Evolutionary conservation across 441 rosid species (phyloP).

Genomic region (Pelargonium citronellum): DNA sequence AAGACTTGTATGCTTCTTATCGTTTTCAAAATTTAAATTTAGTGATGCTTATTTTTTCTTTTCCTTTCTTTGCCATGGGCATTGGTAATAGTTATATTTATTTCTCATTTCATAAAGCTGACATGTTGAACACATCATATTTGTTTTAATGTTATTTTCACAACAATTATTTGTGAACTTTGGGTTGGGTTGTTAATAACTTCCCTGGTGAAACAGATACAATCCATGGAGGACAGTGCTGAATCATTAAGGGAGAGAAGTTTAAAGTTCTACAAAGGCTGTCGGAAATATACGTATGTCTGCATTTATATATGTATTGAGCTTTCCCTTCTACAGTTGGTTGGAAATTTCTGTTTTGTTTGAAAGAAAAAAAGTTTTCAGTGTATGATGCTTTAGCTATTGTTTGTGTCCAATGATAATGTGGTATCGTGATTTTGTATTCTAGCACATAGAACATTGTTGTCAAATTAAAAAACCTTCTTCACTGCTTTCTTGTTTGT

Average conservation of each 20-base stretch:
- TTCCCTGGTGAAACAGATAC: conserved; percentile 20
- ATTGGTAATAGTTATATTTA: background rate
- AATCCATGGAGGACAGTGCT: conserved; percentile 25
- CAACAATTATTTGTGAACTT: background rate
- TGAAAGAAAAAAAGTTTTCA: background rate
- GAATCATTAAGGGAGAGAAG: conserved; percentile 26
- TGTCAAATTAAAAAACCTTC: background rate
- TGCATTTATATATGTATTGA: background rate
- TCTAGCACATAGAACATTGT: background rate
- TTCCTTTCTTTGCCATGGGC: background rate
- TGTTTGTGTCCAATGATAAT: background rate
- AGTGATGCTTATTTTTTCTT: background rate
- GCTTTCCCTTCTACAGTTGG: background rate
- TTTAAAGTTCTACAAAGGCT: conserved; percentile 28
- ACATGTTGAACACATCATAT: background rate
- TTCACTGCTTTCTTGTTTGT: background rate
- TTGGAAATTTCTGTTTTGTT: background rate
- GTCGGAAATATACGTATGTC: conserved; percentile 28
- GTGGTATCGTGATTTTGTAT: background rate
- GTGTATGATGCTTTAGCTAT: background rate
- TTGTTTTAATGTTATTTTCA: background rate
- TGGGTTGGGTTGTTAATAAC: background rate
- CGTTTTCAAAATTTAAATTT: background rate
- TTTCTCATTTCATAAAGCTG: background rate
- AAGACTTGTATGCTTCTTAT: background rate